Evolutionary conservation across 1,284 basidiomycete genomes (phyloP).

Genomic region (Fomitiporia mediterranea): DNA sequence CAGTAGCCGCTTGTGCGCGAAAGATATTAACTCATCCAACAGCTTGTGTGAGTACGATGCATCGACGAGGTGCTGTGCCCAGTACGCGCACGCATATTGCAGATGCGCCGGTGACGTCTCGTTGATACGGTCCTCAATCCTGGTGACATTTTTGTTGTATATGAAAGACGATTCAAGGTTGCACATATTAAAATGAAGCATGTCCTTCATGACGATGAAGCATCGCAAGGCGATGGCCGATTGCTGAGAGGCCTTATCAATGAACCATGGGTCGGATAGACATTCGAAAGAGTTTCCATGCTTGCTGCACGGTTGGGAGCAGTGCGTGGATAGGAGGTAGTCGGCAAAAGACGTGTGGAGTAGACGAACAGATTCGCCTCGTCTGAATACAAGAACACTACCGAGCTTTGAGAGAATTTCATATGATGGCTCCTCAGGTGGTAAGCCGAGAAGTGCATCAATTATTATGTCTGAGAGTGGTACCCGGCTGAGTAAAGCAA

Average conservation of each 20-base stretch:
- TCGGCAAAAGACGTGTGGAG: slow-evolving; percentile 1
- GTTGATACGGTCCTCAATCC: not conserved
- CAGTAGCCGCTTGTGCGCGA: slow-evolving; percentile 22
- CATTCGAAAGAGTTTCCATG: too few species aligned
- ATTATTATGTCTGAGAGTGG: too few species aligned
- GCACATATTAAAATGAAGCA: slow-evolving; percentile 9
- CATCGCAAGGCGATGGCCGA: not conserved
- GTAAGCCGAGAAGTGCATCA: too few species aligned
- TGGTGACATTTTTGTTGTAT: not conserved
- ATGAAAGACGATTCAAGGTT: slow-evolving; percentile 5
- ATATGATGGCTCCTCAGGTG: too few species aligned
- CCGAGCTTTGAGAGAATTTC: too few species aligned
- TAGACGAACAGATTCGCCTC: not conserved
- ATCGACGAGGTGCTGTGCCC: slow-evolving; percentile 5
- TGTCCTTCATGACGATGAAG: not conserved
- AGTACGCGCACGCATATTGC: slow-evolving; percentile 2
- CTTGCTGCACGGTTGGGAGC: not conserved
- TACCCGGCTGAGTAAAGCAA: too few species aligned
- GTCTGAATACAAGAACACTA: too few species aligned
- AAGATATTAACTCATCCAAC: slow-evolving; percentile 13
- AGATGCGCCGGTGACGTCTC: not conserved
- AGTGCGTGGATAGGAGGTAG: not conserved
- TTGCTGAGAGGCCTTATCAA: not conserved
- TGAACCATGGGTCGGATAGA: not conserved
- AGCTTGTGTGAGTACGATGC: not conserved